phyloP scores from a whole-genome alignment of 2,329 filamentous ascomycete genomes.

The Alternaria brassicicola region DNA sequence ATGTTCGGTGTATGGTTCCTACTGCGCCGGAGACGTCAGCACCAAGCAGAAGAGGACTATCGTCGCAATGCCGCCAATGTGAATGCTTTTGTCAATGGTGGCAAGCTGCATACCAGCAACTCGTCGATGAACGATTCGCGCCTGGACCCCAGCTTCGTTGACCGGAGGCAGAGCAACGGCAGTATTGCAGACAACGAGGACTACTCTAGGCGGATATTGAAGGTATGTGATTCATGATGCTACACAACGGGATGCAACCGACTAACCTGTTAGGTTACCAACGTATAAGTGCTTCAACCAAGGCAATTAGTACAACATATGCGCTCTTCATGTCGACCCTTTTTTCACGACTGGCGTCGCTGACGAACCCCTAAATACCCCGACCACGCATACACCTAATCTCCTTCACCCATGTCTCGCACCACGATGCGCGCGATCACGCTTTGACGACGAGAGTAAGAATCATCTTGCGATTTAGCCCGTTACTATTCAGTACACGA shows the following conservation, averaged over 20 bases:
- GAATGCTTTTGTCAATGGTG: constrained; percentile 70
- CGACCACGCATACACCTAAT: constrained; percentile 23
- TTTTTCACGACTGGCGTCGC: constrained; percentile 6
- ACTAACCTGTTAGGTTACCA: constrained; percentile 43
- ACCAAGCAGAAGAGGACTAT: constrained; percentile 82
- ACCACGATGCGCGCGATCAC: constrained; percentile 36
- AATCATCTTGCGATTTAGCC: constrained; percentile 34
- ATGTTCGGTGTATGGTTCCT: constrained; percentile 74
- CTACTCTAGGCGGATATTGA: constrained; percentile 92
- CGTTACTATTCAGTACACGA: constrained; percentile 22
- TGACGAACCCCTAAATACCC: constrained; percentile 19
- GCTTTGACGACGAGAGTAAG: constrained; percentile 43
- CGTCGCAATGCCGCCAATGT: constrained; percentile 79
- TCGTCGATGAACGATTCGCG: constrained; percentile 80
- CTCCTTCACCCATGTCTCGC: constrained; percentile 25
- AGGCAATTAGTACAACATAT: constrained; percentile 6
- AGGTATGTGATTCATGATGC: constrained; percentile 62
- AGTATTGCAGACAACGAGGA: constrained; percentile 98
- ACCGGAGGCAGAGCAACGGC: constrained; percentile 85
- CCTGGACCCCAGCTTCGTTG: constrained; percentile 82
- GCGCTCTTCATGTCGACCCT: constrained; percentile 12
- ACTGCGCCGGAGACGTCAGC: constrained; percentile 75
- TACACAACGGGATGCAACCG: neutral
- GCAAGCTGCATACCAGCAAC: constrained; percentile 66
- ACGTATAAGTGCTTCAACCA: constrained; percentile 34